These are phyloP conservation scores for Athelia sp. DNA, from an alignment of 1,284 basidiomycete genomes.

Conservation along the genomic window DNA sequence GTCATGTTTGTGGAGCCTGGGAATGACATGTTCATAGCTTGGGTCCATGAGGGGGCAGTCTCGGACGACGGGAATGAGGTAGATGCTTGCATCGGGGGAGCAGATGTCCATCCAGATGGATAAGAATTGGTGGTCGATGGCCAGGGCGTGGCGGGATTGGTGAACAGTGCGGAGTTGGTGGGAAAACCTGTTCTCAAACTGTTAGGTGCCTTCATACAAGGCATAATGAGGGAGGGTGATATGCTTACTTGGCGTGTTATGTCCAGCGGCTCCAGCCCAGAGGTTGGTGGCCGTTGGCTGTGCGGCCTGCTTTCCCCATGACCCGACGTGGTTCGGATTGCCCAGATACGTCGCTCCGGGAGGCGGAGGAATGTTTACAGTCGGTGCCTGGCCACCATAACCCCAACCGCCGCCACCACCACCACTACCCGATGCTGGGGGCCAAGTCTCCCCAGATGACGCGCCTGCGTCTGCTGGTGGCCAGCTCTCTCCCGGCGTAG, in stretches of 20 bases:
- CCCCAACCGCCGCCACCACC: not conserved
- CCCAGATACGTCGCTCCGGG: not conserved
- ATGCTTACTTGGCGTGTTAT: no score
- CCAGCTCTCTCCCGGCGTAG: not conserved
- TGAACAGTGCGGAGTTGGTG: no score
- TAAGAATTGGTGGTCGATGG: no score
- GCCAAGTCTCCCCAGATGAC: not conserved
- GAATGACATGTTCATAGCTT: not conserved
- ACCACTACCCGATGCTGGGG: not conserved
- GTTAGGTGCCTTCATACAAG: no score
- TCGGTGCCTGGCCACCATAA: not conserved
- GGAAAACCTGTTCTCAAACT: no score
- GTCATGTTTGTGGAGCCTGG: no score
- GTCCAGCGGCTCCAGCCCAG: not conserved
- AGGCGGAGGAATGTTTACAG: not conserved
- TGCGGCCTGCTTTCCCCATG: not conserved
- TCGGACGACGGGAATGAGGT: no score
- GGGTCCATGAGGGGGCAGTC: not conserved
- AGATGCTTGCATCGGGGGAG: no score
- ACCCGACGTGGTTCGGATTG: not conserved
- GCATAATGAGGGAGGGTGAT: no score
- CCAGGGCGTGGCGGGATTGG: no score
- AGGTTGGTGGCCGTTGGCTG: not conserved
- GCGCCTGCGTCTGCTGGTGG: not conserved
- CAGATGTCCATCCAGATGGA: no score